Evolutionary conservation across 495 filamentous ascomycete genomes (phyloP).

Genomic region (Xylaria venustula): DNA sequence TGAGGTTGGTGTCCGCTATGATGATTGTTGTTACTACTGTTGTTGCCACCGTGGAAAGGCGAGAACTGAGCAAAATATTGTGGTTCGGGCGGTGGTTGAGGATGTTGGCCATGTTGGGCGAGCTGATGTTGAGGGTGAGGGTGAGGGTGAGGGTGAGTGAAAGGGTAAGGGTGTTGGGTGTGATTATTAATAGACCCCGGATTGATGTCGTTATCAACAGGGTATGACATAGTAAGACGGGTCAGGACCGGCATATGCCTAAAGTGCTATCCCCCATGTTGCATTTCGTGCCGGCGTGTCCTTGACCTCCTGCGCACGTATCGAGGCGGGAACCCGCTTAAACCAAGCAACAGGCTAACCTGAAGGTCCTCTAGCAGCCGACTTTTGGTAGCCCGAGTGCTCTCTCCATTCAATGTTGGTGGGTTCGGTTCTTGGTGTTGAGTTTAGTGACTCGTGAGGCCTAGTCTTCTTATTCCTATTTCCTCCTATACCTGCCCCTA

Average conservation of each 20-base stretch:
- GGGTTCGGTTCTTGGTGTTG: not conserved
- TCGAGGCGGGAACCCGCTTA: not conserved
- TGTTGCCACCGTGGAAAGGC: not conserved
- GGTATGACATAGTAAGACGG: constrained; percentile 15
- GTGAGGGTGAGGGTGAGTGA: not conserved
- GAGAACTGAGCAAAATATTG: not conserved
- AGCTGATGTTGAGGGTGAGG: not conserved
- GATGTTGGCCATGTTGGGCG: not conserved
- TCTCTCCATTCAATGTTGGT: too few relatives aligned
- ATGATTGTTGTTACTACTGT: not conserved
- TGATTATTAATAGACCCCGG: constrained; percentile 12
- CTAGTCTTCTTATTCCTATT: too few relatives aligned
- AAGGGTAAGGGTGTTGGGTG: constrained; percentile 4
- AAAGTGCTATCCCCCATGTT: constrained; percentile 8
- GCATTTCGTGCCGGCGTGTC: not conserved
- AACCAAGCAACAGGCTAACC: too few relatives aligned
- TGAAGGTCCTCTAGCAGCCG: too few relatives aligned
- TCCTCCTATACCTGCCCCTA: too few relatives aligned
- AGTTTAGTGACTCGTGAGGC: too few relatives aligned
- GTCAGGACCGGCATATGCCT: not conserved
- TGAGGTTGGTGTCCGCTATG: not conserved
- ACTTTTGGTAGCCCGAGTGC: not conserved
- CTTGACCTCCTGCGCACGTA: not conserved
- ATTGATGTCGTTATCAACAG: constrained; percentile 7
- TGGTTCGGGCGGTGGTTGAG: not conserved